These are phyloP conservation scores for Vinca minor DNA, from an alignment of 257 asterid genomes.

Conservation along the genomic window DNA sequence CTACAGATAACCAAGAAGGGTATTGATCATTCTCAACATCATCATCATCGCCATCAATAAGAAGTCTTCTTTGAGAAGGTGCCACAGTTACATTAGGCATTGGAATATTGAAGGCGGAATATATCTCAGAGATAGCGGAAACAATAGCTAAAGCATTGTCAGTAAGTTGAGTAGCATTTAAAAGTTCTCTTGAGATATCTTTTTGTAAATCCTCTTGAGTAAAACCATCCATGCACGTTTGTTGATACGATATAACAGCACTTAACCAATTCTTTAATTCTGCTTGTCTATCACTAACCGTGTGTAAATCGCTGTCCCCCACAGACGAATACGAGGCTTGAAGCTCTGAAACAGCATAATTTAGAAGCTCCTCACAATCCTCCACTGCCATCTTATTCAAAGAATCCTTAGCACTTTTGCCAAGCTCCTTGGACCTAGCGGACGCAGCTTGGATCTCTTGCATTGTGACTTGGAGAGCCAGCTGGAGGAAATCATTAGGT, in stretches of 20 bases:
- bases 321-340: slow-evolving; percentile 32
- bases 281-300: slow-evolving; percentile 11
- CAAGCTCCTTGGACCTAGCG: slow-evolving; percentile 15
- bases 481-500: slow-evolving; percentile 28
- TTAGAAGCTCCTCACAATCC: slow-evolving; percentile 35
- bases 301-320: slow-evolving; percentile 22
- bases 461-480: slow-evolving; percentile 22
- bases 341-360: slow-evolving; percentile 36
- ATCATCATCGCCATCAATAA: neutral
- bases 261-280: slow-evolving; percentile 45
- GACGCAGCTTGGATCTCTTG: slow-evolving; percentile 24
- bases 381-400: slow-evolving; percentile 38
- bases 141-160: slow-evolving; percentile 40
- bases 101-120: slow-evolving; percentile 22
- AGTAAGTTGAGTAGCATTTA: slow-evolving; percentile 29
- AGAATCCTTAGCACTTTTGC: slow-evolving; percentile 23
- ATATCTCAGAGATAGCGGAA: slow-evolving; percentile 18
- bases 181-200: slow-evolving; percentile 12
- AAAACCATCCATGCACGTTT: slow-evolving; percentile 38
- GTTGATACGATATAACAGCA: slow-evolving; percentile 36
- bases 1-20: slow-evolving; percentile 30
- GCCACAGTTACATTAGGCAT: neutral
- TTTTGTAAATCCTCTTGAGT: slow-evolving; percentile 20
- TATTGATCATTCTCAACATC: slow-evolving; percentile 3
- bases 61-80: slow-evolving; percentile 14